Conservation (phyloP, 257 asterid genomes). For the Nicotiana undulata region DNA sequence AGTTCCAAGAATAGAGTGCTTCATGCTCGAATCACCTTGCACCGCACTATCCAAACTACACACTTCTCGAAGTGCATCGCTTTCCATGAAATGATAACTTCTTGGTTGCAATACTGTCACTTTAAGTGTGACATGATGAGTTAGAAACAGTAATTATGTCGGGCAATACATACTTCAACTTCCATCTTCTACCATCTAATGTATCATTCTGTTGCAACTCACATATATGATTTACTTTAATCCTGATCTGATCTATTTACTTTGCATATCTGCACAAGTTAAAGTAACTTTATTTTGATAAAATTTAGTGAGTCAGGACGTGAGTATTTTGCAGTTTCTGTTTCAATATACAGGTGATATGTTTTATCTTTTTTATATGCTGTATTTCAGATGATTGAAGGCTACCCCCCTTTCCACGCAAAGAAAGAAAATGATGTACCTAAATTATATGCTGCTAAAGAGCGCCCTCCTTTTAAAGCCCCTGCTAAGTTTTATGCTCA, state of each 20-base stretch:
- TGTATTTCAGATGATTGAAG: constrained; percentile 78
- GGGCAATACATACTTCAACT: not conserved
- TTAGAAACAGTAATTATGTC: not conserved
- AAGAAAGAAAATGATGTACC: constrained; percentile 65
- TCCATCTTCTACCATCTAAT: not conserved
- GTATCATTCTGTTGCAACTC: not conserved
- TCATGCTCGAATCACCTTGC: no score
- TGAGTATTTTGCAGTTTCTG: not conserved
- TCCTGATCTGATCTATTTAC: not conserved
- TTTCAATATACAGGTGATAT: not conserved
- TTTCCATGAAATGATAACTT: no score
- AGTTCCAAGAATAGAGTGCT: no score
- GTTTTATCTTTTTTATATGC: constrained; percentile 20
- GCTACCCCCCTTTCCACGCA: constrained; percentile 53
- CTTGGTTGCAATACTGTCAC: no score
- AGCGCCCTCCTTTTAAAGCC: constrained; percentile 84
- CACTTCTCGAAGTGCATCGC: no score
- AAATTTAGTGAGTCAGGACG: not conserved
- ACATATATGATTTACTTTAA: not conserved
- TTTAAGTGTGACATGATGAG: no score
- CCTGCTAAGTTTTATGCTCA: constrained; percentile 57
- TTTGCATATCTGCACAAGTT: not conserved
- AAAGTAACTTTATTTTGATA: not conserved
- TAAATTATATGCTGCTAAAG: constrained; percentile 41
- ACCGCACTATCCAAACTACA: no score